phyloP scores from a whole-genome alignment of 352 stramenopile genomes.

The Pythium utonaiense region DNA sequence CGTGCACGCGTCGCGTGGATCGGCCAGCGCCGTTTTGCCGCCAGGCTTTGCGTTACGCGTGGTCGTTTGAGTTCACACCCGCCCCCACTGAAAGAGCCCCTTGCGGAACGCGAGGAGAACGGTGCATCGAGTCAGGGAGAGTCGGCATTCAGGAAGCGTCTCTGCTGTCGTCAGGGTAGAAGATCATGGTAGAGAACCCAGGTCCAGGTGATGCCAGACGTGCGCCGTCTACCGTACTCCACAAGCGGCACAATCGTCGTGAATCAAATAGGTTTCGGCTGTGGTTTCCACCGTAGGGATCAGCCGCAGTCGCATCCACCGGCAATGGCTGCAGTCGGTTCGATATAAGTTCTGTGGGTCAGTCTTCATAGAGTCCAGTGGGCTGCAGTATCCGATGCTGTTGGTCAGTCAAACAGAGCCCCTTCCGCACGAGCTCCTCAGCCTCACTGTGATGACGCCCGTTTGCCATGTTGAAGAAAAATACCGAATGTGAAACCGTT shows the following conservation, averaged over 20 bases:
- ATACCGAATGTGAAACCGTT: background rate
- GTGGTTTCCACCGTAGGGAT: background rate
- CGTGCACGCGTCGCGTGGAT: background rate
- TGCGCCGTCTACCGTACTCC: too few relatives aligned
- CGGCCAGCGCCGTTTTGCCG: background rate
- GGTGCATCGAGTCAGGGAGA: background rate
- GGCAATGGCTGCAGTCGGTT: too few relatives aligned
- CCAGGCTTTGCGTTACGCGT: background rate
- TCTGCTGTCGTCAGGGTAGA: background rate
- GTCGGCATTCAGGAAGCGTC: background rate
- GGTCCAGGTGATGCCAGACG: background rate
- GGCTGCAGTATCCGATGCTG: too few relatives aligned
- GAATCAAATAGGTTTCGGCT: background rate
- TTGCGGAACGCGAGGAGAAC: background rate
- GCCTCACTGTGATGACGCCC: background rate
- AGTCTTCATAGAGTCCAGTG: too few relatives aligned
- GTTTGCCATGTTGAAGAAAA: background rate
- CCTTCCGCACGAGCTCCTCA: too few relatives aligned
- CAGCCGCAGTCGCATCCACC: background rate
- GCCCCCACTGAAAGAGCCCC: background rate
- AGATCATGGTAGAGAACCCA: background rate
- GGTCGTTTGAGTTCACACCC: background rate
- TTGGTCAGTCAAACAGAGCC: too few relatives aligned
- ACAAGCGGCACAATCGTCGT: background rate
- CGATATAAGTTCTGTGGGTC: too few relatives aligned